Evolutionary conservation across 2,329 filamentous ascomycete genomes (phyloP).

Genomic region (Paraphaeosphaeria minitans): DNA sequence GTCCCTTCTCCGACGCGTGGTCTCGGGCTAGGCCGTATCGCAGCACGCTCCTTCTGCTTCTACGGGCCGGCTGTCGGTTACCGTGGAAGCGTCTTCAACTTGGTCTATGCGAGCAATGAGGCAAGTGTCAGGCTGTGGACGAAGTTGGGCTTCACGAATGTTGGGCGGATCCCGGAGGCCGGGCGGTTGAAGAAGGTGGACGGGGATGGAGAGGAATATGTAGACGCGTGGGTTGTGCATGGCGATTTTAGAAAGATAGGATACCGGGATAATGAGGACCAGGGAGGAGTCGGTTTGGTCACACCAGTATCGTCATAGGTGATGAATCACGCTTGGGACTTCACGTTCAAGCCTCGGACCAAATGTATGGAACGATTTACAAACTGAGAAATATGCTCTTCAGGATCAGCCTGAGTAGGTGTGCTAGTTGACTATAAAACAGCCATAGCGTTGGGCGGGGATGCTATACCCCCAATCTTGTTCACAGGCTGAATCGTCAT

Average conservation of each 20-base stretch:
- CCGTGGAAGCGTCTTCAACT: constrained; percentile 14
- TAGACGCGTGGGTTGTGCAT: constrained; percentile 16
- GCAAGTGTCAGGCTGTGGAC: constrained; percentile 13
- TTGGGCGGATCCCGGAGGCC: constrained; percentile 13
- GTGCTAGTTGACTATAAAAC: neutral
- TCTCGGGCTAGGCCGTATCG: constrained; percentile 14
- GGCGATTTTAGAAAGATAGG: constrained; percentile 17
- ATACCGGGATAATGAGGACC: constrained; percentile 8
- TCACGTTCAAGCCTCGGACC: neutral
- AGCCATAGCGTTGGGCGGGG: neutral
- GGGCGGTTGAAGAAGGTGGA: constrained; percentile 10
- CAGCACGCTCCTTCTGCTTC: constrained; percentile 11
- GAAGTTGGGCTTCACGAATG: constrained; percentile 11
- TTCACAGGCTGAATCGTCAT: neutral
- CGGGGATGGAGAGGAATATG: constrained; percentile 11
- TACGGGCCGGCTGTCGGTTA: constrained; percentile 14
- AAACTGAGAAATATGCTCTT: too few relatives aligned
- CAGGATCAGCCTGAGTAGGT: neutral
- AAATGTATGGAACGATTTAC: neutral
- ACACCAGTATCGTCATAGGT: neutral
- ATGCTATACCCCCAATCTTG: neutral
- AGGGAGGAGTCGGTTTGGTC: neutral
- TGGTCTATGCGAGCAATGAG: constrained; percentile 15
- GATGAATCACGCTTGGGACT: neutral
- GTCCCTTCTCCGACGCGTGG: constrained; percentile 26